Evolutionary conservation across 495 filamentous ascomycete species (phyloP).

Genomic region (Xylaria nigripes): DNA sequence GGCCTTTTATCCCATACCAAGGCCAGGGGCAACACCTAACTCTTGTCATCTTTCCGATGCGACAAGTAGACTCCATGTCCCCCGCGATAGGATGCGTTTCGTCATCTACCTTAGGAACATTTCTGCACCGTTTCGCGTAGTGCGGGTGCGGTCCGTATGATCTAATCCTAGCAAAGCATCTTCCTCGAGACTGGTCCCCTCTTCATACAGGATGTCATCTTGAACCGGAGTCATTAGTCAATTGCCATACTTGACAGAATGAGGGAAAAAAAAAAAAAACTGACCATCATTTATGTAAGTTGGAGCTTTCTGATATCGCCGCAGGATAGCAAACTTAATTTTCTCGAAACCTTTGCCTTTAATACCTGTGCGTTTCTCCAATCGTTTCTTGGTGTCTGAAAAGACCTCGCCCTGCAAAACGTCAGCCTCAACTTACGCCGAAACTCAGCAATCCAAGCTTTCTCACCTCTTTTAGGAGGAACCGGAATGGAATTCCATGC

Average conservation of each 20-base stretch:
- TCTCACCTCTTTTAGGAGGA: constrained; percentile 75
- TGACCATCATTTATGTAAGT: constrained; percentile 79
- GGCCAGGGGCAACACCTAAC: not conserved
- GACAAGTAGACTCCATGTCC: not conserved
- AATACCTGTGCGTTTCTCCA: constrained; percentile 83
- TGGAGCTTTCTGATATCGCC: constrained; percentile 64
- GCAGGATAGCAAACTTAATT: constrained; percentile 87
- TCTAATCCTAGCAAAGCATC: constrained; percentile 78
- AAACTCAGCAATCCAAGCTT: not conserved
- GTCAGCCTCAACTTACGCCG: constrained; percentile 11
- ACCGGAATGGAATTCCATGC: constrained; percentile 79
- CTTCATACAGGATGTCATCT: constrained; percentile 81
- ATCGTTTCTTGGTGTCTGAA: constrained; percentile 79
- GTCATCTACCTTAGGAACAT: constrained; percentile 45
- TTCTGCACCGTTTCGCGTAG: constrained; percentile 48
- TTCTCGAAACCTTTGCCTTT: constrained; percentile 99
- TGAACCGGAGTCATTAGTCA: constrained; percentile 12
- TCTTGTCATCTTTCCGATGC: not conserved
- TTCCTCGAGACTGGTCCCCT: constrained; percentile 52
- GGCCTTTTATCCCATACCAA: not conserved
- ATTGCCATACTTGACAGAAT: not conserved
- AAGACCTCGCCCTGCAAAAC: constrained; percentile 68
- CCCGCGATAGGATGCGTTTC: not conserved
- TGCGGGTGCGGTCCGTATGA: constrained; percentile 64
- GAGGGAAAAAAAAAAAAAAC: constrained; percentile 17